Evolutionary conservation across 352 stramenopile genomes (phyloP).

Genomic region (Phytophthora pluvialis): DNA sequence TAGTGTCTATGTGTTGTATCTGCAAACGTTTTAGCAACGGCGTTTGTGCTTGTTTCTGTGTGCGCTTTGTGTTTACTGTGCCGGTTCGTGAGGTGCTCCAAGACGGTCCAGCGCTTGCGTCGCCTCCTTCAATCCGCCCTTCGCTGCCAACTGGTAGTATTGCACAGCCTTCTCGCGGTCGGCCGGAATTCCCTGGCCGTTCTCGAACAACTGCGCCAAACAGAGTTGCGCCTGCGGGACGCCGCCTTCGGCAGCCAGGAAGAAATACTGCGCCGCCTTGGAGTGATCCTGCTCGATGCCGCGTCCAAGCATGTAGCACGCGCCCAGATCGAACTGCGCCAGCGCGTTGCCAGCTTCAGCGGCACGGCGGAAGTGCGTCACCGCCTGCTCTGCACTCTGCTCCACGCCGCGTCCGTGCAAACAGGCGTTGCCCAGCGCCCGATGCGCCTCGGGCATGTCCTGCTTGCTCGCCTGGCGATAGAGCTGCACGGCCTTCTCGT

Average conservation of each 20-base stretch:
- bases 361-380: conserved; percentile 62
- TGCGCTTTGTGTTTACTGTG: conserved; percentile 29
- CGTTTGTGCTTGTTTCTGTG: conserved; percentile 6
- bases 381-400: conserved; percentile 43
- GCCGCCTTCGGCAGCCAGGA: conserved; percentile 65
- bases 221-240: conserved; percentile 76
- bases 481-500: conserved; percentile 59
- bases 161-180: conserved; percentile 71
- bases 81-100: conserved; percentile 44
- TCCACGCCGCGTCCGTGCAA: conserved; percentile 48
- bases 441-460: conserved; percentile 76
- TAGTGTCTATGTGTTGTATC: conserved; percentile 16
- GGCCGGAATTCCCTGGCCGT: conserved; percentile 49
- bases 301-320: conserved; percentile 80
- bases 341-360: conserved; percentile 62
- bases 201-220: conserved; percentile 80
- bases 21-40: conserved; percentile 1
- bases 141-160: conserved; percentile 77
- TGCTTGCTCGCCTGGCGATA: conserved; percentile 63
- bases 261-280: conserved; percentile 78
- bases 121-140: conserved; percentile 62
- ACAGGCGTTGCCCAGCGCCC: conserved; percentile 62
- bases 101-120: conserved; percentile 58
- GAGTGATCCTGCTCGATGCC: conserved; percentile 56
- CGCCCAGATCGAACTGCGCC: conserved; percentile 84